Evolutionary conservation across 805 yeast genomes (phyloP).

Genomic region (Zygoascus bituminiphila): DNA sequence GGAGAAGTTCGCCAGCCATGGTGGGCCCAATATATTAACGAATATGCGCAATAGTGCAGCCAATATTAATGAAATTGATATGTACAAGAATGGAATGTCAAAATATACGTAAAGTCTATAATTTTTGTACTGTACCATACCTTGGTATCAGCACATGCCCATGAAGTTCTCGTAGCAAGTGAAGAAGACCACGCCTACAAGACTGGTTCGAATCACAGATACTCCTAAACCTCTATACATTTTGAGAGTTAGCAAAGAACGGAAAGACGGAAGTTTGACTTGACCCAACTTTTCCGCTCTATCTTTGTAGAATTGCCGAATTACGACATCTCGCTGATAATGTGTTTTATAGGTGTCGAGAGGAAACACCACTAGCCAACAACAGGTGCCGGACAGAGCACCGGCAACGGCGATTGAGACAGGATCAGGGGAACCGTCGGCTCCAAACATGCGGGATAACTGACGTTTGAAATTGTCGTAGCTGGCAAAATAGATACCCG

Average conservation of each 20-base stretch:
- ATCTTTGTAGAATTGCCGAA: constrained; percentile 41
- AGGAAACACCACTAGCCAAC: constrained; percentile 74
- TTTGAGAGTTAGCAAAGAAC: constrained; percentile 36
- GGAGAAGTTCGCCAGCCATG: not conserved
- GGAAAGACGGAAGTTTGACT: constrained; percentile 28
- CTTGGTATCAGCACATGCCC: constrained; percentile 3
- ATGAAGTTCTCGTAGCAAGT: constrained; percentile 61
- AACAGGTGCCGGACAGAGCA: constrained; percentile 66
- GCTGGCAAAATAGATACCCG: constrained; percentile 64
- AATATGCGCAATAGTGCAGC: not conserved
- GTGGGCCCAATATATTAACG: too few relatives aligned
- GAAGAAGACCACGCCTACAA: constrained; percentile 70
- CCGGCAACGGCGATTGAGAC: constrained; percentile 58
- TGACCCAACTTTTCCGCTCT: constrained; percentile 14
- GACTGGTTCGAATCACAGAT: constrained; percentile 59
- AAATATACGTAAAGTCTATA: too few relatives aligned
- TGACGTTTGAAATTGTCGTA: constrained; percentile 64
- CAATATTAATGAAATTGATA: not conserved
- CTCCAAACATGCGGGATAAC: constrained; percentile 14
- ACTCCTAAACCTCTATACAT: constrained; percentile 76
- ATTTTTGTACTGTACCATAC: too few relatives aligned
- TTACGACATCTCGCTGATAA: constrained; percentile 64
- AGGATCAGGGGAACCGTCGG: constrained; percentile 27
- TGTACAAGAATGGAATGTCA: not conserved
- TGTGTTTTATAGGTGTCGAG: constrained; percentile 72